Conservation (phyloP, 2,329 filamentous ascomycete genomes). For the Knufia fluminis region DNA sequence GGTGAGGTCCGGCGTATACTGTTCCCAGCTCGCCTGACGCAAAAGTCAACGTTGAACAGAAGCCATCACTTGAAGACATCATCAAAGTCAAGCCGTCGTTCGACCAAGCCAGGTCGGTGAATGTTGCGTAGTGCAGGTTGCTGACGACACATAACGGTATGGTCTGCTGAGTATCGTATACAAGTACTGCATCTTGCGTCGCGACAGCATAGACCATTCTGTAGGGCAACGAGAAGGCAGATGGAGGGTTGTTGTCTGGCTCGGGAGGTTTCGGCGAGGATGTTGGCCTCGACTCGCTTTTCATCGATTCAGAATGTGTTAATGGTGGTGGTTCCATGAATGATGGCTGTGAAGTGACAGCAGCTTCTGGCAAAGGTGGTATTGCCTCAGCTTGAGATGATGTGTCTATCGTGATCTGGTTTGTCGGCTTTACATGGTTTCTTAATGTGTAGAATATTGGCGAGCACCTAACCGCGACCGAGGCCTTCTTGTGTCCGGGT, state of each 20-base stretch:
- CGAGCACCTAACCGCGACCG: constrained; percentile 89
- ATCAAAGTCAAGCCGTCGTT: constrained; percentile 69
- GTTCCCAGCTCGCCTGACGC: constrained; percentile 74
- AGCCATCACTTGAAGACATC: constrained; percentile 96
- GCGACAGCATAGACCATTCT: constrained; percentile 94
- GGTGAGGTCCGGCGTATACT: constrained; percentile 60
- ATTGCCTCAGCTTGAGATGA: constrained; percentile 73
- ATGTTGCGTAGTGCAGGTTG: constrained; percentile 94
- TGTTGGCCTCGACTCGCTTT: constrained; percentile 43
- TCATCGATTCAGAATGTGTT: constrained; percentile 38
- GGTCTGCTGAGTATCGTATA: constrained; percentile 96
- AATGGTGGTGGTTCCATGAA: constrained; percentile 75
- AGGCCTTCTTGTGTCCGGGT: constrained; percentile 95
- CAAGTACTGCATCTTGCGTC: constrained; percentile 85
- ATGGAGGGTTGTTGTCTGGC: constrained; percentile 44
- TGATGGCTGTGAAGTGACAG: constrained; percentile 46
- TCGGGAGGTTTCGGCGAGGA: constrained; percentile 46
- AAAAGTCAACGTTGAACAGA: constrained; percentile 88
- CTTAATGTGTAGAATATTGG: constrained; percentile 79
- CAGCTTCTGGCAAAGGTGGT: constrained; percentile 71
- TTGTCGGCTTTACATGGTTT: constrained; percentile 58
- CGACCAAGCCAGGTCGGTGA: constrained; percentile 91
- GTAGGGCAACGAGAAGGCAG: constrained; percentile 75
- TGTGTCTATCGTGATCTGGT: constrained; percentile 90
- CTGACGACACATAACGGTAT: constrained; percentile 90